phyloP scores from a whole-genome alignment of 345 rosid genomes.

The Gossypium anomalum region DNA sequence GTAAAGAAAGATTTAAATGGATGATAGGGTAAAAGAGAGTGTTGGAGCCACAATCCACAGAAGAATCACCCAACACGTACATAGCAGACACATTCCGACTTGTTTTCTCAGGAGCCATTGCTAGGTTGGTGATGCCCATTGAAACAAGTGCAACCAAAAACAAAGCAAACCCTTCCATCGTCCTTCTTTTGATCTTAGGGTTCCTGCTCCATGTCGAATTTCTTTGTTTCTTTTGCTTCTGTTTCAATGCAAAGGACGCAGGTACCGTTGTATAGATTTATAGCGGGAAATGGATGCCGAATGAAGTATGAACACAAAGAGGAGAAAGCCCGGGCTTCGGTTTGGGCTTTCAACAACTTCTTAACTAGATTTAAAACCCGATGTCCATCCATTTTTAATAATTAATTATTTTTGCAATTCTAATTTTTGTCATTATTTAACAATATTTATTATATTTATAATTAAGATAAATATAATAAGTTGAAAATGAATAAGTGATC shows the following conservation, averaged over 20 bases:
- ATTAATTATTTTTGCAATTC: no score
- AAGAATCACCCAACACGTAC: slow-evolving; percentile 61
- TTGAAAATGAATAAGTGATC: no score
- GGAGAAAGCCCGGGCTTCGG: no score
- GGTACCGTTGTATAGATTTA: not conserved
- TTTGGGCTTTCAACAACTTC: no score
- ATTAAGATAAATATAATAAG: no score
- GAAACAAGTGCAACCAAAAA: slow-evolving; percentile 3
- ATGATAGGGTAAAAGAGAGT: slow-evolving; percentile 45
- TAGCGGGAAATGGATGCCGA: not conserved
- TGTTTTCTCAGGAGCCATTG: not conserved
- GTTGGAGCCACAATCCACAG: slow-evolving; percentile 64
- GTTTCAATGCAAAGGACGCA: not conserved
- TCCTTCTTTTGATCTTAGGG: not conserved
- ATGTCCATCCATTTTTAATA: no score
- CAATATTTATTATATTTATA: no score
- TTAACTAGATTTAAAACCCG: no score
- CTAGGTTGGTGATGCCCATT: not conserved
- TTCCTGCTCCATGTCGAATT: not conserved
- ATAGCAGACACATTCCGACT: slow-evolving; percentile 28
- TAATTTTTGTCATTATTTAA: no score
- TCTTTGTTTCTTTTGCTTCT: not conserved
- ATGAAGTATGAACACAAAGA: no score
- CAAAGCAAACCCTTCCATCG: slow-evolving; percentile 1
- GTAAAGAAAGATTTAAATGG: slow-evolving; percentile 45